Evolutionary conservation across 1,284 basidiomycete genomes (phyloP), one percentile per base, ranked within the genome.

Genomic region (Moesziomyces sp.): DNA sequence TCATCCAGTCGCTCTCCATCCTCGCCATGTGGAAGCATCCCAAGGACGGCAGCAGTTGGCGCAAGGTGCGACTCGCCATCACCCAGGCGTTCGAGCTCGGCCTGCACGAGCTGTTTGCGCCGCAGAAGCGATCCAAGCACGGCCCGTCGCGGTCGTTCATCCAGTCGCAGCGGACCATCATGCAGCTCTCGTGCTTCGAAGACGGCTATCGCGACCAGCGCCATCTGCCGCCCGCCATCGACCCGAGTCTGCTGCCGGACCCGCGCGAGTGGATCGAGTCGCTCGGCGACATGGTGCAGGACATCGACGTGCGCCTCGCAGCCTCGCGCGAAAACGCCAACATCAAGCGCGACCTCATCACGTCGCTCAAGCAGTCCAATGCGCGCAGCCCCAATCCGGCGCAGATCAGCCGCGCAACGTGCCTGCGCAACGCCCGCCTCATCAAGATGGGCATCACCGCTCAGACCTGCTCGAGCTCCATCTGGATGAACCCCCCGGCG

Each of bases 1-100:
- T 34, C 90, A 89, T 88, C 90, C 92, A 94, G 84, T 91, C 92
- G 30, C 92, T 92, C 82, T 90, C 91, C 11, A 92, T 92, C 76
- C 86, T 93, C 58, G 92, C 90, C 42, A 93, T 93, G 85, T 94
- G 93, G 93, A 91, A 89, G 85, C 91, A 84, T 47, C 80, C 84
- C 16, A 79, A 81, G 47, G 85, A 86, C 53, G 77, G 78, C 11
- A 83, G 82, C 24, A 77, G 78, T 19, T 86, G 85, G 84, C 69
- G 84, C 35, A 81, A 83, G 58, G 76, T 85, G 3, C 83, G 85
- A 10, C 40, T 71, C 30, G 77, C 74, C 21, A 75, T 74, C 48
- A 81, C 85, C 18, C 82, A 85, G 63, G 85, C 83, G 8, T 83
- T 84, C 48, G 83, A 85, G 66, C 69, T 86, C n/a, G 79, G 82